A percentile compares a stretch with the other conserved stretches of the same genome.
Conservation (phyloP, 1,284 basidiomycete species). For the Apiotrichum porosum region DNA sequence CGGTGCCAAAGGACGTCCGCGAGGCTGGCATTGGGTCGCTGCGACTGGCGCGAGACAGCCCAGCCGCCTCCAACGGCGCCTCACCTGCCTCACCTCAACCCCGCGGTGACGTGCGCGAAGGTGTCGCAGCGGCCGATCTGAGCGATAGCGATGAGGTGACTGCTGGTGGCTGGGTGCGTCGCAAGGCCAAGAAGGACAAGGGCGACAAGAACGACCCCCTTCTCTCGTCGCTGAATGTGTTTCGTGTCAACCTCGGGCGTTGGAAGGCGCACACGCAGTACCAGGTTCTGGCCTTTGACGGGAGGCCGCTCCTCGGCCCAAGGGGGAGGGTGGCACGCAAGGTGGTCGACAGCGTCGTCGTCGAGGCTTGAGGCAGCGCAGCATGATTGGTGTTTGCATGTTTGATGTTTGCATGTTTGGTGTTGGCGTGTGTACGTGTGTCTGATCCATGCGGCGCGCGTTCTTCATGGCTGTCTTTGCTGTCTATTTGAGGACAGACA, state of each 20-base stretch:
- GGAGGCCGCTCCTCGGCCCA: neutral
- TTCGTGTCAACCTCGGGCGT: slow-evolving; percentile 52
- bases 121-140: slow-evolving; percentile 9
- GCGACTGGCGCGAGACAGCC: slow-evolving; percentile 22
- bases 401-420: no score
- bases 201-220: slow-evolving; percentile 1
- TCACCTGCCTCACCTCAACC: neutral
- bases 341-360: slow-evolving; percentile 4
- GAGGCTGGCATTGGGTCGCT: slow-evolving; percentile 29
- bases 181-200: slow-evolving; percentile 23
- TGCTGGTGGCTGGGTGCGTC: slow-evolving; percentile 41
- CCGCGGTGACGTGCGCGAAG: slow-evolving; percentile 5
- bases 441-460: no score
- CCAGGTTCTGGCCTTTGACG: slow-evolving; percentile 36
- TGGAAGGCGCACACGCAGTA: slow-evolving; percentile 40
- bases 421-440: no score
- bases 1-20: slow-evolving; percentile 42
- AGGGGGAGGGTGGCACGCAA: slow-evolving; percentile 2
- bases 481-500: no score
- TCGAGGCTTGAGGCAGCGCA: slow-evolving; percentile 1
- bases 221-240: slow-evolving; percentile 49
- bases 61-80: neutral
- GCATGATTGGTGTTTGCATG: no score
- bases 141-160: slow-evolving; percentile 37
- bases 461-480: no score